phyloP scores from a whole-genome alignment of 768 basidiomycete species.

The Pleurotus giganteus region DNA sequence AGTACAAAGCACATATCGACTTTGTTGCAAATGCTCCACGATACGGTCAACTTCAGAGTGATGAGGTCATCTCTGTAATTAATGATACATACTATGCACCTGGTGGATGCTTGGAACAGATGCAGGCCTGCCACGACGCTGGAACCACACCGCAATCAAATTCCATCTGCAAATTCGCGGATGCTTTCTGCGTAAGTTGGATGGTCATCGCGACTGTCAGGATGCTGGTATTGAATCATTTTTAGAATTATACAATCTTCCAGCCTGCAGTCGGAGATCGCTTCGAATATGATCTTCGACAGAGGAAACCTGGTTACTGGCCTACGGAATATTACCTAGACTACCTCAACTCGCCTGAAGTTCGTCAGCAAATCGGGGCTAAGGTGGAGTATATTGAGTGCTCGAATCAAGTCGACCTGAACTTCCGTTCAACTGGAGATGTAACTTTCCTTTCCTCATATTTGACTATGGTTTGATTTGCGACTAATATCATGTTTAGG shows the following conservation, averaged over 20 bases:
- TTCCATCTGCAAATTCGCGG: slow-evolving; percentile 46
- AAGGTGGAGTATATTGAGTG: slow-evolving; percentile 48
- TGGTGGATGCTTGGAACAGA: slow-evolving; percentile 54
- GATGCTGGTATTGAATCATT: not conserved
- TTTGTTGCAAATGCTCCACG: slow-evolving; percentile 64
- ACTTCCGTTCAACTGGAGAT: slow-evolving; percentile 55
- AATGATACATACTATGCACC: slow-evolving; percentile 45
- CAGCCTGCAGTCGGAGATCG: slow-evolving; percentile 48
- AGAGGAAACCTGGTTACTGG: slow-evolving; percentile 52
- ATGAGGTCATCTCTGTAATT: slow-evolving; percentile 40
- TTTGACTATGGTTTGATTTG: not conserved
- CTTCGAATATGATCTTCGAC: slow-evolving; percentile 57
- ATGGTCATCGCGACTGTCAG: not conserved
- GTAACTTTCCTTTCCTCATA: slow-evolving; percentile 26
- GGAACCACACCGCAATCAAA: slow-evolving; percentile 43
- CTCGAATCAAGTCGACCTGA: slow-evolving; percentile 34
- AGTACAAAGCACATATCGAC: slow-evolving; percentile 56
- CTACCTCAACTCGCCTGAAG: slow-evolving; percentile 33
- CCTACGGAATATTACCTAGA: slow-evolving; percentile 55
- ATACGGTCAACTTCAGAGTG: slow-evolving; percentile 59
- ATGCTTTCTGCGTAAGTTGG: slow-evolving; percentile 54
- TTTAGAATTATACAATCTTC: slow-evolving; percentile 45
- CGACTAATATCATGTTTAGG: slow-evolving; percentile 26
- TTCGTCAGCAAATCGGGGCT: slow-evolving; percentile 39
- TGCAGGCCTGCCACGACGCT: slow-evolving; percentile 54